Evolutionary conservation across 768 basidiomycete species (phyloP).

Genomic region (Piloderma croceum): DNA sequence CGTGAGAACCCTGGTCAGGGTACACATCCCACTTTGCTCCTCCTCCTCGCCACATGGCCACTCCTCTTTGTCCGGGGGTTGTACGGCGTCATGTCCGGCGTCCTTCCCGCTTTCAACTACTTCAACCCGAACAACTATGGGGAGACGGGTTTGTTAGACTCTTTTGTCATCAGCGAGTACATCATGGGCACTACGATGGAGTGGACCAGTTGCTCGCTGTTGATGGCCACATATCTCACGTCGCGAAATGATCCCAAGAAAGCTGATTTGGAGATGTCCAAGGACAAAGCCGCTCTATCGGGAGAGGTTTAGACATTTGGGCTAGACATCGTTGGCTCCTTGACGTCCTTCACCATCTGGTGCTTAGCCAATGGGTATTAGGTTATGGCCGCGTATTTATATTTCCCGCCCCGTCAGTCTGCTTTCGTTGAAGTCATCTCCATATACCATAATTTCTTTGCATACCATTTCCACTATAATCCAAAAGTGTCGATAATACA

Average conservation of each 20-base stretch:
- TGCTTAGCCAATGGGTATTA: too few relatives aligned
- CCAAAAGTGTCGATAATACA: too few relatives aligned
- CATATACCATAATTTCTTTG: too few relatives aligned
- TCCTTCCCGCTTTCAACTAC: slow-evolving; percentile 1
- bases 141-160: slow-evolving; percentile 10
- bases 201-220: slow-evolving; percentile 15
- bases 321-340: too few relatives aligned
- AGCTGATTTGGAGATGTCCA: too few relatives aligned
- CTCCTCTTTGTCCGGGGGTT: slow-evolving; percentile 29
- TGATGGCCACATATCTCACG: slow-evolving; percentile 18
- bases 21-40: slow-evolving; percentile 25
- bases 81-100: slow-evolving; percentile 22
- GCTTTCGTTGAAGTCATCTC: too few relatives aligned
- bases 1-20: slow-evolving; percentile 8
- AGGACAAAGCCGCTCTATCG: too few relatives aligned
- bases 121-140: slow-evolving; percentile 13
- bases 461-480: too few relatives aligned
- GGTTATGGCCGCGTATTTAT: too few relatives aligned
- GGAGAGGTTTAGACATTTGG: too few relatives aligned
- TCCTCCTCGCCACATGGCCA: slow-evolving; percentile 27
- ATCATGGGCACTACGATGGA: slow-evolving; percentile 17
- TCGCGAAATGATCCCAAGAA: slow-evolving; percentile 13
- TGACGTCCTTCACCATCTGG: too few relatives aligned
- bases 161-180: slow-evolving; percentile 17
- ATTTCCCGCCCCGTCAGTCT: too few relatives aligned